A percentile compares a stretch with the other conserved stretches of the same genome.
These are phyloP conservation scores for Peronospora destructor DNA, from an alignment of 352 stramenopile species.

Conservation along the genomic window DNA sequence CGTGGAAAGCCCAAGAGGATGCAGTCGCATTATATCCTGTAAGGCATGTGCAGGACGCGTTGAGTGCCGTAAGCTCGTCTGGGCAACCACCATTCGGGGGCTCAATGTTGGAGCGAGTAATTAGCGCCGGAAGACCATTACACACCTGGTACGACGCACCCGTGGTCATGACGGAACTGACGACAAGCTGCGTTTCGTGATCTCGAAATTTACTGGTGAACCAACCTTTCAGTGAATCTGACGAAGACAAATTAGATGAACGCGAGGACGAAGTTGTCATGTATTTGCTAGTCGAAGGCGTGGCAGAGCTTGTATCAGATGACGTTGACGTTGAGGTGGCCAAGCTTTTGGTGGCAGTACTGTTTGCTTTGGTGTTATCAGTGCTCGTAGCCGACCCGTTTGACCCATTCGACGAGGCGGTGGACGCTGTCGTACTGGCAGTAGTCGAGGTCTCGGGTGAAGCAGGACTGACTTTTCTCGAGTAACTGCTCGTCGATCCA, in stretches of 20 bases:
- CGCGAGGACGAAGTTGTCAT: constrained; percentile 1
- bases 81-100: constrained; percentile 33
- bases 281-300: constrained; percentile 2
- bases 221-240: constrained; percentile 20
- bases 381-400: neutral
- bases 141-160: constrained; percentile 22
- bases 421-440: constrained; percentile 5
- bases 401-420: constrained; percentile 7
- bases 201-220: constrained; percentile 26
- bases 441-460: neutral
- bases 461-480: constrained; percentile 1
- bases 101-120: constrained; percentile 26
- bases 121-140: constrained; percentile 22
- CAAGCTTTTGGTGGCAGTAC: constrained; percentile 3
- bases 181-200: constrained; percentile 34
- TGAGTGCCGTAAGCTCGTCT: constrained; percentile 27
- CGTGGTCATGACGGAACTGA: constrained; percentile 1
- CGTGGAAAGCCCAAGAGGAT: constrained; percentile 24
- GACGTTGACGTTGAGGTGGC: neutral
- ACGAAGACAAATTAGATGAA: constrained; percentile 11
- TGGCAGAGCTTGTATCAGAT: constrained; percentile 4
- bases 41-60: constrained; percentile 38
- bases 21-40: constrained; percentile 23
- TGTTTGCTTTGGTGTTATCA: constrained; percentile 6
- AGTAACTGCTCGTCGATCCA: constrained; percentile 2